Evolutionary conservation across 495 filamentous ascomycete genomes (phyloP).

Genomic region (Copromyces sp.): DNA sequence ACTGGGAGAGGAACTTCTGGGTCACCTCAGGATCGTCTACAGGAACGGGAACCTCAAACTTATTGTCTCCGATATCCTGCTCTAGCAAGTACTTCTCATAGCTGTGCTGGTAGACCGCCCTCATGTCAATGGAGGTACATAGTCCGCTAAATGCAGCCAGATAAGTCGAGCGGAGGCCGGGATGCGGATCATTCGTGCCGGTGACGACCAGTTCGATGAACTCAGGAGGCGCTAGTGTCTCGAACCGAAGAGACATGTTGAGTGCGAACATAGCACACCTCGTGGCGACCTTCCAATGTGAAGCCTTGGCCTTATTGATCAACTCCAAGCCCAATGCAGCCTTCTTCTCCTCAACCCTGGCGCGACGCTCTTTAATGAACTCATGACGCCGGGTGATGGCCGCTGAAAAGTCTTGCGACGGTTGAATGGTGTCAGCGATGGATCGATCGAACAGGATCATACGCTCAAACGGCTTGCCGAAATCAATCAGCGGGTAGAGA

Average conservation of each 20-base stretch:
- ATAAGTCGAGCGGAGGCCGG: constrained; percentile 72
- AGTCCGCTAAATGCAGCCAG: constrained; percentile 66
- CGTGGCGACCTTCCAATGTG: constrained; percentile 93
- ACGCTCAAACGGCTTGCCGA: constrained; percentile 71
- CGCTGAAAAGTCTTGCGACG: constrained; percentile 52
- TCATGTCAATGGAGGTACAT: constrained; percentile 74
- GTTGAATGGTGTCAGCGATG: constrained; percentile 62
- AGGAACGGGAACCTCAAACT: constrained; percentile 59
- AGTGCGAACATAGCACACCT: constrained; percentile 80
- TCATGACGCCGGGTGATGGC: constrained; percentile 56
- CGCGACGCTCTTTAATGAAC: constrained; percentile 62
- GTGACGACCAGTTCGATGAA: constrained; percentile 75
- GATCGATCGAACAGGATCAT: constrained; percentile 78
- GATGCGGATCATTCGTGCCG: constrained; percentile 84
- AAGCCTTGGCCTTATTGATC: constrained; percentile 60
- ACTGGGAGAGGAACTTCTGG: constrained; percentile 60
- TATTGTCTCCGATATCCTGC: constrained; percentile 62
- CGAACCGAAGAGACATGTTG: constrained; percentile 80
- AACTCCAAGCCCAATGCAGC: constrained; percentile 69
- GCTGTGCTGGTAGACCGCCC: constrained; percentile 74
- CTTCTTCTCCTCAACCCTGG: constrained; percentile 72
- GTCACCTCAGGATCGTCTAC: constrained; percentile 70
- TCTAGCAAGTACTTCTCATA: constrained; percentile 78
- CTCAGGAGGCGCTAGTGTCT: constrained; percentile 68
- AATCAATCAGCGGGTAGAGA: constrained; percentile 81